Evolutionary conservation across 108 stramenopile genomes (phyloP).

Genomic region (Nannochloropsis salina): DNA sequence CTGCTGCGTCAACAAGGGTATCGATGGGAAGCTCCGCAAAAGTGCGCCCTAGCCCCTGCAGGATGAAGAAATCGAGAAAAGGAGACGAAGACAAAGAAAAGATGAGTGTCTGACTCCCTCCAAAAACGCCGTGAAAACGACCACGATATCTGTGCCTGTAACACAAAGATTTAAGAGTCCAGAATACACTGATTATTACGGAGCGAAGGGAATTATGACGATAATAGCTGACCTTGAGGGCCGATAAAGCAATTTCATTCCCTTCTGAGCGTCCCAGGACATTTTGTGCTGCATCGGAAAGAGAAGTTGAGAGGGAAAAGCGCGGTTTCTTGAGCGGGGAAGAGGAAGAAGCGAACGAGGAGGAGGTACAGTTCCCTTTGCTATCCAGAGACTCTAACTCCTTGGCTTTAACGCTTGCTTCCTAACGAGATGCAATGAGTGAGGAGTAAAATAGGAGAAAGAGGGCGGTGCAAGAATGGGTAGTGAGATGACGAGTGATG

Average conservation of each 20-base stretch:
- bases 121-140: neutral
- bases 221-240: neutral
- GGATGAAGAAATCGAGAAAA: neutral
- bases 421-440: neutral
- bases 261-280: neutral
- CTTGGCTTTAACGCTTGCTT: neutral
- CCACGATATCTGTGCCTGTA: too few relatives aligned
- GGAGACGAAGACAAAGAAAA: neutral
- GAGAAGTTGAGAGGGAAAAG: neutral
- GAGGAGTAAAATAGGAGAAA: neutral
- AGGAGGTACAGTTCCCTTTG: neutral
- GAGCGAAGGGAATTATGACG: too few relatives aligned
- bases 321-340: neutral
- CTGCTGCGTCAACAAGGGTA: neutral
- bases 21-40: neutral
- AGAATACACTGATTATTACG: too few relatives aligned
- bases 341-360: neutral
- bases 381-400: neutral
- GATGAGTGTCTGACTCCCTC: neutral
- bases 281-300: neutral
- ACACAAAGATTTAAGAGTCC: too few relatives aligned
- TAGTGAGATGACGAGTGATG: too few relatives aligned
- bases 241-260: neutral
- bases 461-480: neutral
- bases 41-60: neutral